Evolutionary conservation across 2,329 filamentous ascomycete genomes (phyloP), one percentile per base, ranked within the genome.

Genomic region (Colletotrichum camelliae): DNA sequence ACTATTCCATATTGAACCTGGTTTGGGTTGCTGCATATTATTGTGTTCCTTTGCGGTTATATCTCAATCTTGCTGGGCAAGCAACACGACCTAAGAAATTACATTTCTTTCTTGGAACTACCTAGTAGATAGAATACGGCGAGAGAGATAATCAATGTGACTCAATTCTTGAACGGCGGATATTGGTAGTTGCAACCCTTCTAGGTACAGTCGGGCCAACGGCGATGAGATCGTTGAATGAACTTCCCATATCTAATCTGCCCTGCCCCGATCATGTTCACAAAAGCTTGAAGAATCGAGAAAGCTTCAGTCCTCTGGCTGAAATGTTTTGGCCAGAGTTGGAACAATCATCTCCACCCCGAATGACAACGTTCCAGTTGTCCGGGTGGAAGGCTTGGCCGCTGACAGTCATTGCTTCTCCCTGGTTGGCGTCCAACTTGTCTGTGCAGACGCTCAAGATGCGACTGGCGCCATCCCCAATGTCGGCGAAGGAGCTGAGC

Each of bases 351-450:
- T 75, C 68, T 1, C 72, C 68, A 7, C 72, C 72, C 2, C 72
- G 52, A 15, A 75, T 62, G 21, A 72, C 39, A 1, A 67, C 72
- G 10, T 72, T 75, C 72, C 72, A 75, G 10, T 33, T 33, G 5
- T 75, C 68, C 37, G 48, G 39, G 18, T 75, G 72, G 55, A 72
- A 75, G 1, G 72, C 68, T 29, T 75, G 72, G 2, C 72, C 72
- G 18, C 72, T 75, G 24, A 75, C 68, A 4, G 68, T 67, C 68
- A 67, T 75, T 18, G 27, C 68, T 9, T 37, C 61, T 2, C 61
- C 72, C 55, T 67, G 72, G 13, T 72, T 71, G 13, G 68, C 68
- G 48, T 55, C 35, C 60, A 55, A n/a, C 68, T 75, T 75, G n/a
- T 75, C 72, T 37, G 48, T 31, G 52, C 72, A 75, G 35, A 60